Percentiles rank a stretch among this genome's conserved stretches.
These are phyloP conservation scores for Ceriops zippeliana DNA, from an alignment of 345 rosid species.

Conservation along the genomic window DNA sequence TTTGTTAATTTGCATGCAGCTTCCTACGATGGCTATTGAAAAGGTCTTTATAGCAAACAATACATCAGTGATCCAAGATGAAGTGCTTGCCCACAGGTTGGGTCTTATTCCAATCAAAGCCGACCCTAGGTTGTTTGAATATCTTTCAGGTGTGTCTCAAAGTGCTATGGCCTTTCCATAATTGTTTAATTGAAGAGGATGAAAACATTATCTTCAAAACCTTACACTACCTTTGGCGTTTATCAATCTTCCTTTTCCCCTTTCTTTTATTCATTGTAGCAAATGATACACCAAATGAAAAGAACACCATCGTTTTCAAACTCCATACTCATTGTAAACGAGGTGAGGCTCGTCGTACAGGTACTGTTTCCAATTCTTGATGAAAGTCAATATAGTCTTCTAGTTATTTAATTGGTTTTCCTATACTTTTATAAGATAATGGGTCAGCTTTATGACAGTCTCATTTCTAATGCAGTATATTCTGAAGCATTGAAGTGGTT, in stretches of 20 bases:
- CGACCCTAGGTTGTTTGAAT: slow-evolving; percentile 86
- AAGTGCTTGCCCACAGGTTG: slow-evolving; percentile 90
- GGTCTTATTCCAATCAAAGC: slow-evolving; percentile 81
- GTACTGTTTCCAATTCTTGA: slow-evolving; percentile 29
- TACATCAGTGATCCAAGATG: slow-evolving; percentile 82
- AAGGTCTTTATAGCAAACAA: slow-evolving; percentile 85
- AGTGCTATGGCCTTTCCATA: not conserved
- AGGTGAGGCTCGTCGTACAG: slow-evolving; percentile 47
- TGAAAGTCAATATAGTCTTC: not conserved
- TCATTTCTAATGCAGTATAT: slow-evolving; percentile 48
- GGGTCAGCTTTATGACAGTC: slow-evolving; percentile 1
- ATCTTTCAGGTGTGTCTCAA: slow-evolving; percentile 58
- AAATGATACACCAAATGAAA: slow-evolving; percentile 73
- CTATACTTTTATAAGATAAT: not conserved
- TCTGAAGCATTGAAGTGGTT: slow-evolving; percentile 75
- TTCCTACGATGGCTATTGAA: slow-evolving; percentile 97
- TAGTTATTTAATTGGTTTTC: not conserved
- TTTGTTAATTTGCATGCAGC: slow-evolving; percentile 33
- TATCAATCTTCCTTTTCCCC: not conserved
- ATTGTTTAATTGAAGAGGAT: not conserved
- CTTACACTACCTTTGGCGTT: not conserved
- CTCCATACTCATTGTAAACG: slow-evolving; percentile 64
- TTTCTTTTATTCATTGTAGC: slow-evolving; percentile 37
- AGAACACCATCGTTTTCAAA: slow-evolving; percentile 89
- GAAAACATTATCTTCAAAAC: not conserved